Percentiles rank a stretch among this genome's conserved stretches.
These are phyloP conservation scores for Termitomyces sp. DNA, from an alignment of 768 basidiomycete genomes.

Conservation along the genomic window DNA sequence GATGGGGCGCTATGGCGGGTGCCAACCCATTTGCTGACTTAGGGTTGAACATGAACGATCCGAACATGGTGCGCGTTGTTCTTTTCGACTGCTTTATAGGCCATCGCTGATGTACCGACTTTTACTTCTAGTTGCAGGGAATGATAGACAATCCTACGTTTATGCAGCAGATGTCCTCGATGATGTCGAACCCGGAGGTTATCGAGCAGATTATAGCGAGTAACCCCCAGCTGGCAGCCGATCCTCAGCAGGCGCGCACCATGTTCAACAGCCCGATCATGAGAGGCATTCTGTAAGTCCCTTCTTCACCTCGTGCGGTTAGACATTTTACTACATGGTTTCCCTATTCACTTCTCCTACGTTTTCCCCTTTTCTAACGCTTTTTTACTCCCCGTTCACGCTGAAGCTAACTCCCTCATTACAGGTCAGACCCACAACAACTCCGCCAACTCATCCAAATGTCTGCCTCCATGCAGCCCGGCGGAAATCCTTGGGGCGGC, in stretches of 20 bases:
- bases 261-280: constrained; percentile 52
- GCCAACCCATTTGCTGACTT: constrained; percentile 91
- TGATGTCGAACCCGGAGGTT: constrained; percentile 88
- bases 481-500: constrained; percentile 16
- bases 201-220: constrained; percentile 83
- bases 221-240: constrained; percentile 72
- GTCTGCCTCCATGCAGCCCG: constrained; percentile 50
- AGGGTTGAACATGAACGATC: constrained; percentile 90
- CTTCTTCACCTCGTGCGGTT: background rate
- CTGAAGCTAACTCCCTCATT: background rate
- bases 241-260: constrained; percentile 73
- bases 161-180: constrained; percentile 79
- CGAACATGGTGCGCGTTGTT: constrained; percentile 73
- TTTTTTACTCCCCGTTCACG: background rate
- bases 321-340: background rate
- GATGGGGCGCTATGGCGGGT: constrained; percentile 78
- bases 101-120: background rate
- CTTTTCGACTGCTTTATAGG: background rate
- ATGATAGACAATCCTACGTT: constrained; percentile 89
- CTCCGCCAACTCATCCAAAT: constrained; percentile 78
- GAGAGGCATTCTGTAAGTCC: constrained; percentile 10
- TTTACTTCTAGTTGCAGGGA: constrained; percentile 62
- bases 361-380: background rate
- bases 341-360: background rate
- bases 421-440: constrained; percentile 72